Base-by-base conservation (phyloP, 1,139 yeast genomes). In the Blastobotrys ciferrii region DNA sequence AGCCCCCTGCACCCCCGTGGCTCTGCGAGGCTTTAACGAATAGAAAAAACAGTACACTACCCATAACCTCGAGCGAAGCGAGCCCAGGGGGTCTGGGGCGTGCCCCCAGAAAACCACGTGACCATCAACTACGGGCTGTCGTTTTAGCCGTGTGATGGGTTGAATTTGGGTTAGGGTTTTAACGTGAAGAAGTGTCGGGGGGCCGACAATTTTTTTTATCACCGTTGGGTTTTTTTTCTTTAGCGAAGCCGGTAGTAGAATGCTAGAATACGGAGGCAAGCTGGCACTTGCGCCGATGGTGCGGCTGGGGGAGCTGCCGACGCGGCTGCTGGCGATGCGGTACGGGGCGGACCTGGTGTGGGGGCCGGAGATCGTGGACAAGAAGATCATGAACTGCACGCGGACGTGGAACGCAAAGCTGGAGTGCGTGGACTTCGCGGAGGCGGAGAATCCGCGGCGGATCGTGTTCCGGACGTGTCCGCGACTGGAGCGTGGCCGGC, bases 281-380 rank as follows among this genome's bases (percentile, higher is more conserved):
- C 69, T 89, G 49, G 95, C 84, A 20, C 76, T 91, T 42, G 98
- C 98, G 0, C 98, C 98, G 1, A 91, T 91, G 98, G 75, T 92
- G 48, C 76, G 98, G 41, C 86, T 92, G 42, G 95, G 98, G 12
- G 98, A 92, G 69, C 77, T 92, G 14, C 98, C 98, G 6, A 83
- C 91, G 12, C 74, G 98, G 47, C 72, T 91, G 9, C 66, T 91
- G 58, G 82, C 96, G 0, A 72, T 92, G 30, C 78, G 77, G 55
- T 76, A 87, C 64, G 97, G 97, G 0, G 96, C 96, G 0, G 98
- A 91, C 64, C 71, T 92, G 47, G 98, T 92, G 3, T 92, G 98
- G 98, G 70, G 80, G 11, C 98, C 98, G 0, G 98, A 92, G 65
- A 84, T 89, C 51, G 80, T 92, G 28, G 98, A 92, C 64, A 86